Base-by-base conservation (phyloP, 208 protist species). In the Tritrichomonas musculus region DNA sequence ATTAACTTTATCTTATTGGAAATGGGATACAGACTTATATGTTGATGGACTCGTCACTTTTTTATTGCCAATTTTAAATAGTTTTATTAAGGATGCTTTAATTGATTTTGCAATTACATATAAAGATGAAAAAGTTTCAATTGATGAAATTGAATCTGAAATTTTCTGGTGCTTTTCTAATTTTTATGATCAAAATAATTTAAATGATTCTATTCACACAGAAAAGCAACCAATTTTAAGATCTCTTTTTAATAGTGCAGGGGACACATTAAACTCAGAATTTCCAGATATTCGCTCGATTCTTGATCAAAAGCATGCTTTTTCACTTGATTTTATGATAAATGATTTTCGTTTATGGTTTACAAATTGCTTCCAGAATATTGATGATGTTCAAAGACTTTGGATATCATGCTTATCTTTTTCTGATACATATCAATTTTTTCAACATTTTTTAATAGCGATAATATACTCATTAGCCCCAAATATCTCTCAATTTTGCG, bases 111-210 rank as follows among this genome's bases (percentile, higher is more conserved):
- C 57, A 39, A 25, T 88, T 8, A 88, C 47, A 2, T 36, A 33
- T 0, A 47, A 88, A n/a, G 47, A 47, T 49, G 47, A 88, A 33
- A 30, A 53, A 39, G 22, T 88, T 0, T 20, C 47, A 39, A 47
- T 88, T n/a, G 77, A 47, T 30, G 77, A 88, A 9, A 47, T 49
- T 44, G 77, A 88, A 57, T n/a, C 41, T 20, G 27, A 88, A 27
- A 88, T 88, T 20, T 88, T 88, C n/a, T 57, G 47, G 47, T 53
- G 41, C 22, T 88, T 88, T 47, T 57, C 39, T n/a, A 53, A 60
- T 8, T 88, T 88, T 36, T 88, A 88, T 60, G 77, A 88, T 33
- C 53, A 88, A 33, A 88, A 88, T 39, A 88, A 88, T 11, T 39
- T 88, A 33, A 57, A 33, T 33, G 41, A 82, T 50, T 82, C 41